Base-by-base conservation (phyloP, 2,329 filamentous ascomycete species). In the Colletotrichum tropicicola region DNA sequence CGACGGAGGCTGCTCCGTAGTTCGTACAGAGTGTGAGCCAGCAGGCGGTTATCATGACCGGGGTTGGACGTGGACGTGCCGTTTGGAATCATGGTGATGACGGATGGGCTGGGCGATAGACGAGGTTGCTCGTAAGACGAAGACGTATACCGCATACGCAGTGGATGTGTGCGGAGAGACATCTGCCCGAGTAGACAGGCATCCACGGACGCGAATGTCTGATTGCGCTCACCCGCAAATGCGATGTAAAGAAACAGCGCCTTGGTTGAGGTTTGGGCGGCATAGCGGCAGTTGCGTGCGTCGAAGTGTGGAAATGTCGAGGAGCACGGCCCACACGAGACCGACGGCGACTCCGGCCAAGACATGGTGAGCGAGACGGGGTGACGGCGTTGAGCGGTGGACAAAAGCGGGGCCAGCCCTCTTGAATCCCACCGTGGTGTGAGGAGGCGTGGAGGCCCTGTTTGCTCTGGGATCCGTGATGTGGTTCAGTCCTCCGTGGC, bases 281-380 rank as follows among this genome's bases (percentile, higher is more conserved):
- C 43, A 65, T 55, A 37, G 17, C 57, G 61, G 61, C 44, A 55
- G 57, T 61, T 35, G 61, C 43, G 56, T 54, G 43, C 57, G 61
- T 39, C 30, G 32, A 55, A 49, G 49, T 37, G 44, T 61, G 57
- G 57, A 61, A 60, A 27, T 48, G 56, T 49, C 39, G 30, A 60
- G 49, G 48, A 55, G 43, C 6, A 10, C 43, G 57, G 41, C 28
- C 57, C 57, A 65, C 61, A 41, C 61, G 56, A 55, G 49, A 61
- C 61, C 61, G 61, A 61, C 61, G 61, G 61, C 61, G 61, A 61
- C 61, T 65, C 61, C 61, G 60, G 60, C 55, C 47, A 59, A 60
- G 55, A 53, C 56, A 49, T 52, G 41, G 57, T 60, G 35, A 60
- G 35, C 45, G 30, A 55, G 57, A 49, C 48, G 61, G 61, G 61